These are phyloP conservation scores for Nannochloropsis oceanica DNA, from an alignment of 108 stramenopile genomes.

Conservation along the genomic window DNA sequence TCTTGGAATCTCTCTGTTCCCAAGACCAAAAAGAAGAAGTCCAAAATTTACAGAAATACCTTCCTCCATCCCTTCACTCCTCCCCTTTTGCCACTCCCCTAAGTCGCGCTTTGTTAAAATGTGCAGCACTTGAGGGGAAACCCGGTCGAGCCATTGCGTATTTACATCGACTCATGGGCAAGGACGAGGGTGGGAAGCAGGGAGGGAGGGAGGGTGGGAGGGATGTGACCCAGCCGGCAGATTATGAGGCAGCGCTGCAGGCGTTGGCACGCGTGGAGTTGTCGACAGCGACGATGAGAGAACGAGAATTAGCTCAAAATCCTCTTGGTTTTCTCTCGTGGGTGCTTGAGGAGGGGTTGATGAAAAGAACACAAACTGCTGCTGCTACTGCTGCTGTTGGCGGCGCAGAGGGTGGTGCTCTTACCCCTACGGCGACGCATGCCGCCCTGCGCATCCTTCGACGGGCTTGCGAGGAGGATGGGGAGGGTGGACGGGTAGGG, in stretches of 20 bases:
- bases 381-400: not conserved
- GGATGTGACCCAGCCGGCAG: not conserved
- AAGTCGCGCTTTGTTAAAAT: not conserved
- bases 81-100: not conserved
- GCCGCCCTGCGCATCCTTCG: not conserved
- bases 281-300: not conserved
- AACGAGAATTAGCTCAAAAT: not conserved
- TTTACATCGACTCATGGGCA: not conserved
- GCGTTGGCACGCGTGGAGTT: not conserved
- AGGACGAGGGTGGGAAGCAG: not conserved
- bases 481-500: not conserved
- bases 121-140: not conserved
- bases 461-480: not conserved
- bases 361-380: too few species aligned
- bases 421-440: not conserved
- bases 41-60: not conserved
- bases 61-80: not conserved
- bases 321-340: not conserved
- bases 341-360: not conserved
- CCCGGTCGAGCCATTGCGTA: not conserved
- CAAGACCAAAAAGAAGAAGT: not conserved
- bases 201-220: not conserved
- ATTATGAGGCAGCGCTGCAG: not conserved
- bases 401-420: not conserved
- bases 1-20: not conserved